Conservation (phyloP, 2,329 filamentous ascomycete genomes). For the Herpotrichia juniperi region DNA sequence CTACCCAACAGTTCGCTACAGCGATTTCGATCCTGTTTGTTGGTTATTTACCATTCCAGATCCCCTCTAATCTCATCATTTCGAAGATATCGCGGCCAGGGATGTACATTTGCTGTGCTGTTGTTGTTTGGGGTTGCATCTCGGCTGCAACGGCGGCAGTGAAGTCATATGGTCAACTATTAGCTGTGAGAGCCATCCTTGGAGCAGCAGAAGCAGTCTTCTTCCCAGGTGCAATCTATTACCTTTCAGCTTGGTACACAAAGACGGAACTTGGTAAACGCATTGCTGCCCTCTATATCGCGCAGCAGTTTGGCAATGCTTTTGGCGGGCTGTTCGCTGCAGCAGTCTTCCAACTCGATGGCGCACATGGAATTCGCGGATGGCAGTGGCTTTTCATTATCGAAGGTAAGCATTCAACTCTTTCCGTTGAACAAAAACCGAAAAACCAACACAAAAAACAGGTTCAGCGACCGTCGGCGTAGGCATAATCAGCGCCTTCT, state of each 20-base stretch:
- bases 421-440: neutral
- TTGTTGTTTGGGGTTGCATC: slow-evolving; percentile 40
- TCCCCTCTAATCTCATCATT: slow-evolving; percentile 54
- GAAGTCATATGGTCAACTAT: slow-evolving; percentile 34
- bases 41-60: slow-evolving; percentile 33
- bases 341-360: slow-evolving; percentile 44
- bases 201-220: slow-evolving; percentile 49
- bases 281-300: slow-evolving; percentile 44
- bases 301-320: slow-evolving; percentile 47
- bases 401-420: slow-evolving; percentile 28
- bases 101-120: slow-evolving; percentile 39
- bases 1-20: slow-evolving; percentile 35
- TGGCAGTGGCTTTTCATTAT: slow-evolving; percentile 47
- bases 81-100: slow-evolving; percentile 34
- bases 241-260: slow-evolving; percentile 69
- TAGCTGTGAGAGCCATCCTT: slow-evolving; percentile 35
- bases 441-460: neutral
- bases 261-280: slow-evolving; percentile 51
- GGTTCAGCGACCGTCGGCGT: slow-evolving; percentile 28
- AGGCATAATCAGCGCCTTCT: slow-evolving; percentile 38
- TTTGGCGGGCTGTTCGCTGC: slow-evolving; percentile 53
- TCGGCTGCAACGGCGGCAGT: slow-evolving; percentile 33
- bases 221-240: slow-evolving; percentile 65
- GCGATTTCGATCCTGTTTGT: slow-evolving; percentile 27
- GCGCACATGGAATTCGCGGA: slow-evolving; percentile 34